Evolutionary conservation across 441 rosid species (phyloP).

Genomic region (Viola pubescens): DNA sequence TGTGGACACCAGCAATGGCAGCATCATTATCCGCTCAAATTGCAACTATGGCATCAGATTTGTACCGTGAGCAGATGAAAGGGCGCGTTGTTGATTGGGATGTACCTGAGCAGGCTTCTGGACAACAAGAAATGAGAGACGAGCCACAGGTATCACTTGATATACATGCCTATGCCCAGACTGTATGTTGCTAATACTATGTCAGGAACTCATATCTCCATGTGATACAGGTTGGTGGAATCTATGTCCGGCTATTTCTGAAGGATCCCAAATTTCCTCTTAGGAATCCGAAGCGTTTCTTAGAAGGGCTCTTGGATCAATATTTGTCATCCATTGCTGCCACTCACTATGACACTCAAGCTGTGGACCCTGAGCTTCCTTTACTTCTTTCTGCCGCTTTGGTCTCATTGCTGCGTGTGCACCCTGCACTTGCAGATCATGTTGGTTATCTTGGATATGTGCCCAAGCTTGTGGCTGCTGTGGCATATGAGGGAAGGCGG

Average conservation of each 20-base stretch:
- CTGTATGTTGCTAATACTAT: conserved; percentile 7
- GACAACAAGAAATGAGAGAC: conserved; percentile 88
- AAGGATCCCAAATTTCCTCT: conserved; percentile 99
- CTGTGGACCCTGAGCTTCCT: conserved; percentile 90
- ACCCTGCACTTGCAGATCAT: conserved; percentile 98
- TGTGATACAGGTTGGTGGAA: conserved; percentile 86
- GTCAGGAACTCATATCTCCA: conserved; percentile 3
- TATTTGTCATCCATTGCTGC: conserved; percentile 93
- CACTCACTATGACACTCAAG: conserved; percentile 73
- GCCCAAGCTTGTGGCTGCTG: conserved; percentile 97
- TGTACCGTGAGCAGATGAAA: conserved; percentile 88
- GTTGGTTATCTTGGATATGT: conserved; percentile 97
- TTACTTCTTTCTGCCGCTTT: conserved; percentile 97
- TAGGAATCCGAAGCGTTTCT: conserved; percentile 91
- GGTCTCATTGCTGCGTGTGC: conserved; percentile 95
- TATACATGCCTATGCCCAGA: conserved; percentile 2
- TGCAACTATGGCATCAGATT: conserved; percentile 90
- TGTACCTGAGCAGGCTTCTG: conserved; percentile 93
- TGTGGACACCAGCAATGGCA: conserved; percentile 99
- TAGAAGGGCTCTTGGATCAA: conserved; percentile 97
- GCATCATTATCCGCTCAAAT: conserved; percentile 96
- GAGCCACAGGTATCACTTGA: conserved; percentile 75
- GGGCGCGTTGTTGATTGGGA: conserved; percentile 97
- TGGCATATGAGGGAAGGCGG: conserved; percentile 89
- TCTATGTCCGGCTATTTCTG: conserved; percentile 83